Percentiles rank a stretch among this genome's conserved stretches.
Conservation (phyloP, 768 basidiomycete species). For the Termitomyces sp. region DNA sequence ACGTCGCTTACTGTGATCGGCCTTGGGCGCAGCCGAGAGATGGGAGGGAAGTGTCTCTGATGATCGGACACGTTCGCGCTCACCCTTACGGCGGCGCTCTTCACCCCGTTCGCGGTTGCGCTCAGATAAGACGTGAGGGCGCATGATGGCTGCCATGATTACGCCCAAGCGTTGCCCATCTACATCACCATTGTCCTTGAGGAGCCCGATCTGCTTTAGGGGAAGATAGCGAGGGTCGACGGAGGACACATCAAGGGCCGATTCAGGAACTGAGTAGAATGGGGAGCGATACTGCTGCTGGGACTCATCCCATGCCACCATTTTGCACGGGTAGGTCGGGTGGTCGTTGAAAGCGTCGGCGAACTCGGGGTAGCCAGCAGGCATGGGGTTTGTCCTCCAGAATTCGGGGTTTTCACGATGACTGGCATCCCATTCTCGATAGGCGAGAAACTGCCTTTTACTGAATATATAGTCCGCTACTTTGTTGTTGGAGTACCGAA, state of each 20-base stretch:
- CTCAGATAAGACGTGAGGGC: background rate
- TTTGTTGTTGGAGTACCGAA: too few species aligned
- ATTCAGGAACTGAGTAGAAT: background rate
- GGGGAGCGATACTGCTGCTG: background rate
- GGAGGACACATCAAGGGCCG: background rate
- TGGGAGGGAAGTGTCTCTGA: background rate
- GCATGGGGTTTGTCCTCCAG: too few species aligned
- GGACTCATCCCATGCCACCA: background rate
- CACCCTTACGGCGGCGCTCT: background rate
- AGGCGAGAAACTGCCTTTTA: too few species aligned
- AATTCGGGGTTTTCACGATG: too few species aligned
- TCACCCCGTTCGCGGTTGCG: background rate
- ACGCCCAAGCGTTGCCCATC: too few species aligned
- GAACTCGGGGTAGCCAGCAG: too few species aligned
- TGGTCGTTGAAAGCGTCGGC: background rate
- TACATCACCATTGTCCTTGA: too few species aligned
- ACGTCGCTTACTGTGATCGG: too few species aligned
- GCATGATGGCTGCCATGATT: too few species aligned
- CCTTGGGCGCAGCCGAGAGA: too few species aligned
- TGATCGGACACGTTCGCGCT: background rate
- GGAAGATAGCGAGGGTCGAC: background rate
- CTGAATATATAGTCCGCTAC: too few species aligned
- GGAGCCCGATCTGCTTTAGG: background rate
- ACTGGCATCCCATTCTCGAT: too few species aligned
- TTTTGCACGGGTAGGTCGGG: background rate